Evolutionary conservation across 257 asterid species (phyloP).

Genomic region (Nicotiana otophora): DNA sequence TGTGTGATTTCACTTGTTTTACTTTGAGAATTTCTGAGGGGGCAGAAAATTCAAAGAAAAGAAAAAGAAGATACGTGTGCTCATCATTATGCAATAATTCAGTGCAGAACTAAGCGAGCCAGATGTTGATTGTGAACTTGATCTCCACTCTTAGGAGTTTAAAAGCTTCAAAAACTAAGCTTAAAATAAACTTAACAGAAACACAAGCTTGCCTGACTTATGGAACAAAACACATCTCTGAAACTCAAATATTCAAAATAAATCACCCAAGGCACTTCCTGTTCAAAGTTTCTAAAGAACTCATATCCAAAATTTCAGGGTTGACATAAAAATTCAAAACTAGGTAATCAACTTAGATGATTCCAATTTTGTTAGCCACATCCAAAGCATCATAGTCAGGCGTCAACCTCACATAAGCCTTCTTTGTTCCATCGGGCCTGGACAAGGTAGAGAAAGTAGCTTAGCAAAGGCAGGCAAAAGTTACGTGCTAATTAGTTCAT

Average conservation of each 20-base stretch:
- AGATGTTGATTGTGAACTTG: too few species aligned
- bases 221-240: neutral
- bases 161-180: too few species aligned
- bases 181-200: neutral
- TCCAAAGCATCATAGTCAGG: constrained; percentile 11
- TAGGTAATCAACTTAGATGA: constrained; percentile 6
- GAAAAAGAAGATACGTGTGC: too few species aligned
- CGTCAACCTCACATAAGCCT: constrained; percentile 10
- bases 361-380: constrained; percentile 9
- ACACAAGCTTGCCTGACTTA: neutral
- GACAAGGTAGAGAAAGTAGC: neutral
- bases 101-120: too few species aligned
- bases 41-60: too few species aligned
- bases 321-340: neutral
- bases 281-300: neutral
- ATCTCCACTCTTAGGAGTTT: too few species aligned
- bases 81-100: too few species aligned
- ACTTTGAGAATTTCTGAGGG: too few species aligned
- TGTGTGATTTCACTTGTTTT: too few species aligned
- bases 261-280: neutral
- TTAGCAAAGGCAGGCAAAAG: neutral
- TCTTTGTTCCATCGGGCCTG: constrained; percentile 41
- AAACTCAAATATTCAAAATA: neutral
- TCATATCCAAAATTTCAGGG: neutral
- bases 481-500: neutral